Evolutionary conservation across 306 rosid genomes (phyloP).

Genomic region (Comarum palustre): DNA sequence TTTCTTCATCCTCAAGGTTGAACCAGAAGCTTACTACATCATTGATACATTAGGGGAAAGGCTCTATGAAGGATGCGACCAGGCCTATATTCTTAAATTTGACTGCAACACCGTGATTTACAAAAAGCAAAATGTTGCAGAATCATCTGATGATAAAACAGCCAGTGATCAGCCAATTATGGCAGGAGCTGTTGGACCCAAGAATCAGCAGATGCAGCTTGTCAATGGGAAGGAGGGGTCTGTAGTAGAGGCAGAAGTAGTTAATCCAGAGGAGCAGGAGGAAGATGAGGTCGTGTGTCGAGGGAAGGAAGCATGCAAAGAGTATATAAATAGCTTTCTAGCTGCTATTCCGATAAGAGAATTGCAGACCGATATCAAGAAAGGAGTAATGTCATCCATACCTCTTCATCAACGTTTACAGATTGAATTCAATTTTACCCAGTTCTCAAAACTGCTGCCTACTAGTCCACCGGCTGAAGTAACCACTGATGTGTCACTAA

Average conservation of each 20-base stretch:
- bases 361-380: conserved; percentile 88
- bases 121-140: conserved; percentile 43
- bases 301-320: conserved; percentile 95
- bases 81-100: conserved; percentile 86
- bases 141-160: conserved; percentile 53
- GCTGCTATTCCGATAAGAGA: conserved; percentile 97
- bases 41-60: conserved; percentile 96
- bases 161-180: conserved; percentile 40
- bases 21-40: conserved; percentile 77
- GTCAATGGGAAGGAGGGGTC: conserved; percentile 39
- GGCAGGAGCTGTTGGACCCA: conserved; percentile 42
- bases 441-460: conserved; percentile 33
- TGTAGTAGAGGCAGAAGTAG: conserved; percentile 23
- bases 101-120: conserved; percentile 57
- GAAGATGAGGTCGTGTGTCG: conserved; percentile 62
- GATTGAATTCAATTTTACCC: conserved; percentile 88
- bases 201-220: conserved; percentile 41
- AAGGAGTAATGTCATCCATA: conserved; percentile 74
- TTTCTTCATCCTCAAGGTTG: conserved; percentile 94
- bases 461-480: conserved; percentile 35
- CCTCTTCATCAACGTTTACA: conserved; percentile 92
- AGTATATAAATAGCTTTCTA: conserved; percentile 93
- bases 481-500: conserved; percentile 23
- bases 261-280: conserved; percentile 44
- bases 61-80: conserved; percentile 92